phyloP scores from a whole-genome alignment of 306 rosid genomes.

The Oxytropis ochrocephala region DNA sequence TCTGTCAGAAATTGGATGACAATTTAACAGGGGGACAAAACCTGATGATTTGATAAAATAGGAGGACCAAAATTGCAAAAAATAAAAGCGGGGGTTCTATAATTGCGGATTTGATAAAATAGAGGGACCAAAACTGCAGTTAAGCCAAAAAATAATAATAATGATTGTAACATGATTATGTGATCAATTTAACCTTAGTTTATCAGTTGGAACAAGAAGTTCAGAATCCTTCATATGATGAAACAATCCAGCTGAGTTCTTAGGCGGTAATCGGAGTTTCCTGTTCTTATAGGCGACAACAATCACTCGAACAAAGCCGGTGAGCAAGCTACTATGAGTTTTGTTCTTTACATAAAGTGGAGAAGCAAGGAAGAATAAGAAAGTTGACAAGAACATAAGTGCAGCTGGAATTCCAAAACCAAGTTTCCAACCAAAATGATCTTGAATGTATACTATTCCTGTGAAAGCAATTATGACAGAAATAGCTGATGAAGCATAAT shows the following conservation, averaged over 20 bases:
- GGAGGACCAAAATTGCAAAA: too few species aligned
- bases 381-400: conserved; percentile 9
- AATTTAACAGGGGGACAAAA: too few species aligned
- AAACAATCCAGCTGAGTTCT: not conserved
- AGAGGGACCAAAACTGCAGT: too few species aligned
- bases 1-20: too few species aligned
- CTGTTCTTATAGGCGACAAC: not conserved
- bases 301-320: not conserved
- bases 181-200: not conserved
- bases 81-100: too few species aligned
- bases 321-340: not conserved
- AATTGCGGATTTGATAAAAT: too few species aligned
- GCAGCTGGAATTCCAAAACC: conserved; percentile 1
- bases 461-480: conserved; percentile 7
- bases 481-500: conserved; percentile 1
- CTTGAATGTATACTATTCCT: conserved; percentile 9
- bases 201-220: not conserved
- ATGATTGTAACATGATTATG: not conserved
- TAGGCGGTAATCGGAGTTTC: not conserved
- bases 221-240: not conserved
- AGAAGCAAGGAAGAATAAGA: not conserved
- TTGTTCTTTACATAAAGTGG: conserved; percentile 3
- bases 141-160: not conserved
- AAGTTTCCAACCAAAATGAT: conserved; percentile 9
- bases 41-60: too few species aligned